Evolutionary conservation across 225 moss, liverwort and hornwort genomes (phyloP).

Genomic region (Takakia lepidozioides): DNA sequence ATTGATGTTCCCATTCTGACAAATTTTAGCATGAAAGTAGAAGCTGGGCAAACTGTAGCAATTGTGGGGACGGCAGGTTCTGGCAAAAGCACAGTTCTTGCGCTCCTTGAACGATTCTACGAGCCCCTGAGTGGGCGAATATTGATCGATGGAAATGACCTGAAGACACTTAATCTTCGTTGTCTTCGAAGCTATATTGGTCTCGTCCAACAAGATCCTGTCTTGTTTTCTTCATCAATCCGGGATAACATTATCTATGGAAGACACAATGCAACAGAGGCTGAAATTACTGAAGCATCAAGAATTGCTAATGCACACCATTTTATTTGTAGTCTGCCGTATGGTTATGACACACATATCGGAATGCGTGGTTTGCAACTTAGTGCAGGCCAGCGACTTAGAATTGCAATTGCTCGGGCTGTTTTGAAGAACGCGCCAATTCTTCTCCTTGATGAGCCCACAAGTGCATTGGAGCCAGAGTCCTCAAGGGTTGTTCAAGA

Average conservation of each 20-base stretch:
- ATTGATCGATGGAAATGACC: constrained; percentile 50
- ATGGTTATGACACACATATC: constrained; percentile 73
- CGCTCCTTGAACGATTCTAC: constrained; percentile 61
- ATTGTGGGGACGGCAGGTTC: constrained; percentile 79
- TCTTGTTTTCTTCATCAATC: constrained; percentile 66
- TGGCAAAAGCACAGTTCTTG: constrained; percentile 66
- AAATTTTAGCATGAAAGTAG: constrained; percentile 63
- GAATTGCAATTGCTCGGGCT: constrained; percentile 71
- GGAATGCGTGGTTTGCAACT: constrained; percentile 56
- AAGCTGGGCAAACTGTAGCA: constrained; percentile 67
- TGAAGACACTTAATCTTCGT: constrained; percentile 47
- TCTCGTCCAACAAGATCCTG: constrained; percentile 67
- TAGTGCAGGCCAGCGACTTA: constrained; percentile 57
- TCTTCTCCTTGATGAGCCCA: constrained; percentile 71
- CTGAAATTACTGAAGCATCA: constrained; percentile 72
- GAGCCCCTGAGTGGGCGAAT: constrained; percentile 64
- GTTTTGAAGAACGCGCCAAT: constrained; percentile 76
- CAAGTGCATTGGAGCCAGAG: constrained; percentile 56
- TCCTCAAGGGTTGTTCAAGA: constrained; percentile 69
- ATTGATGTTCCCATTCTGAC: constrained; percentile 57
- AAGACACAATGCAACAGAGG: constrained; percentile 68
- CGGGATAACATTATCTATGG: constrained; percentile 72
- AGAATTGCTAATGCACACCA: constrained; percentile 82
- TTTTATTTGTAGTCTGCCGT: constrained; percentile 64
- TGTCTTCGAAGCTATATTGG: constrained; percentile 75